Conservation (phyloP, 768 basidiomycete species). For the Zangia roseola region DNA sequence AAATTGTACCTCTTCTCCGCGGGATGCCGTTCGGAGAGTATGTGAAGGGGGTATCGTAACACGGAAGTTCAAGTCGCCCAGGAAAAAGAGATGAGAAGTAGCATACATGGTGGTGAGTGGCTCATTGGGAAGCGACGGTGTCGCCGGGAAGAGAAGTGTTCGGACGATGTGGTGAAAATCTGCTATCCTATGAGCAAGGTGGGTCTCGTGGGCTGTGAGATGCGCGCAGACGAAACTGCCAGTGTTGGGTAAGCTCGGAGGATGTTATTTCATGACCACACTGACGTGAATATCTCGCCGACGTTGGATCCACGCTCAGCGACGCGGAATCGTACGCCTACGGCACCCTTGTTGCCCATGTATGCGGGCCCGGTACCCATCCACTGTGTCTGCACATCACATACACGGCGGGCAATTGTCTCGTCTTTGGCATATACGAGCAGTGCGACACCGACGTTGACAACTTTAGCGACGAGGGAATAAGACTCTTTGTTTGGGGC, state of each 20-base stretch:
- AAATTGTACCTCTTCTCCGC: conserved; percentile 38
- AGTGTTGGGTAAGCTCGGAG: neutral
- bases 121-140: conserved; percentile 37
- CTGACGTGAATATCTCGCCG: conserved; percentile 86
- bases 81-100: conserved; percentile 88
- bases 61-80: conserved; percentile 94
- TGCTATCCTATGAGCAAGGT: conserved; percentile 61
- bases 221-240: conserved; percentile 89
- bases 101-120: conserved; percentile 66
- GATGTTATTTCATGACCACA: conserved; percentile 14
- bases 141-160: conserved; percentile 72
- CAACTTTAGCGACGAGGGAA: conserved; percentile 72
- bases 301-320: conserved; percentile 48
- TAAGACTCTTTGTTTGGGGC: conserved; percentile 74
- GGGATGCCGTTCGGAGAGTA: conserved; percentile 38
- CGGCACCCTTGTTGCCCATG: conserved; percentile 96
- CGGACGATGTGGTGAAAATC: conserved; percentile 84
- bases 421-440: conserved; percentile 84
- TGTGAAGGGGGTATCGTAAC: conserved; percentile 61
- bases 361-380: conserved; percentile 68
- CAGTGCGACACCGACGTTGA: conserved; percentile 85
- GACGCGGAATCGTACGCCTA: conserved; percentile 81
- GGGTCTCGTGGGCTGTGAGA: conserved; percentile 76
- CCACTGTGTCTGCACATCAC: conserved; percentile 72
- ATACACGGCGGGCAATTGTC: conserved; percentile 54